A percentile compares a stretch with the other conserved stretches of the same genome.
phyloP scores from a whole-genome alignment of 1,139 yeast genomes.

The Magnusiomyces tetraspermus region DNA sequence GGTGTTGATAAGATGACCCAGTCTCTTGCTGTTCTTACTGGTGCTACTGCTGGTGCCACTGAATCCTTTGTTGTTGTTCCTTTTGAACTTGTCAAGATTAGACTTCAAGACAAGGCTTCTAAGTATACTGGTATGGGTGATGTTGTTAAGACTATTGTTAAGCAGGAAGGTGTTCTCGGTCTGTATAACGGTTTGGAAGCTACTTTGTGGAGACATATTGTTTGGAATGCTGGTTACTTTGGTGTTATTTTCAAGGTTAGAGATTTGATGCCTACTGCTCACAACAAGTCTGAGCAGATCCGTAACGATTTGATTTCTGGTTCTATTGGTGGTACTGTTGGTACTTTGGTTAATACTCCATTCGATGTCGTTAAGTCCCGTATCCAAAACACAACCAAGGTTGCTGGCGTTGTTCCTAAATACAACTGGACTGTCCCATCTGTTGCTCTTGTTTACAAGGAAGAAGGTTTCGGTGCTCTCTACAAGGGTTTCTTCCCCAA shows the following conservation, averaged over 20 bases:
- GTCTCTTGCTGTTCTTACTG: conserved; percentile 78
- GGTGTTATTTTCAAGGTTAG: conserved; percentile 90
- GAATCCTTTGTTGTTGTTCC: conserved; percentile 97
- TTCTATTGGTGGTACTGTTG: conserved; percentile 91
- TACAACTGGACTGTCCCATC: conserved; percentile 92
- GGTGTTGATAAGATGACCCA: conserved; percentile 68
- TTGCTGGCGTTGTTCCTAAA: conserved; percentile 54
- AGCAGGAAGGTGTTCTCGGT: conserved; percentile 69
- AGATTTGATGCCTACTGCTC: conserved; percentile 67
- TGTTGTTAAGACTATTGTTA: conserved; percentile 63
- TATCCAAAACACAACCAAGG: conserved; percentile 77
- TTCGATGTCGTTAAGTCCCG: conserved; percentile 97
- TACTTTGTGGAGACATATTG: conserved; percentile 91
- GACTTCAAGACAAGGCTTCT: conserved; percentile 82
- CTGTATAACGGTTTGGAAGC: conserved; percentile 94
- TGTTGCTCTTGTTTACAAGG: conserved; percentile 62
- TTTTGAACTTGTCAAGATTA: conserved; percentile 75
- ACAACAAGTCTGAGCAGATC: conserved; percentile 59
- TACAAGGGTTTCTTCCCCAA: conserved; percentile 96
- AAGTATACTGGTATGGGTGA: conserved; percentile 80
- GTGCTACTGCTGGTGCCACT: conserved; percentile 97
- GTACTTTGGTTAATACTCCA: conserved; percentile 90
- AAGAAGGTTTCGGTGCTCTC: conserved; percentile 82
- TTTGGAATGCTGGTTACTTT: conserved; percentile 98
- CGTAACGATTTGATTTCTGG: conserved; percentile 85